phyloP scores from a whole-genome alignment of 345 rosid species.

The Salix brachista region DNA sequence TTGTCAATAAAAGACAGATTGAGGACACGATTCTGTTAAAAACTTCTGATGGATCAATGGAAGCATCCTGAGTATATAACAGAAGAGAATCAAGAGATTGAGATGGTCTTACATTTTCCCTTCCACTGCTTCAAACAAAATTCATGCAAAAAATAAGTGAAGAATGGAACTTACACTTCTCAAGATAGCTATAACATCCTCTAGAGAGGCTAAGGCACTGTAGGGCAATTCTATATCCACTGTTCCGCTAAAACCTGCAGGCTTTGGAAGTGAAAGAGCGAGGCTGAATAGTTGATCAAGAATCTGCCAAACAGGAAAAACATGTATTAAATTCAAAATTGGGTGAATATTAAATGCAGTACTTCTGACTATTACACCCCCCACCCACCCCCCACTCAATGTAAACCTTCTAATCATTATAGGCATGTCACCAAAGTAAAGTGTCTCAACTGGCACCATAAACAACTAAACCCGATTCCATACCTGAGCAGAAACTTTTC shows the following conservation, averaged over 20 bases:
- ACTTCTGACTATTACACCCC: neutral
- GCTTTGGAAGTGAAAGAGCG: constrained; percentile 85
- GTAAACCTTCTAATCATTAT: constrained; percentile 9
- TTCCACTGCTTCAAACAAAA: constrained; percentile 5
- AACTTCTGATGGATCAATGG: constrained; percentile 97
- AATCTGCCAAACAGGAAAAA: constrained; percentile 43
- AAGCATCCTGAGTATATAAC: constrained; percentile 68
- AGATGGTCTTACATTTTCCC: neutral
- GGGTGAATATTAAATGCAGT: constrained; percentile 8
- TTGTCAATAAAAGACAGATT: constrained; percentile 59
- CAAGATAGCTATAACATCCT: constrained; percentile 92
- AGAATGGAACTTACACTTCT: constrained; percentile 59
- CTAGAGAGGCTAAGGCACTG: constrained; percentile 80
- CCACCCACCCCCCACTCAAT: neutral
- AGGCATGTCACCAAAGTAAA: neutral
- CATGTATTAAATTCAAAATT: constrained; percentile 8
- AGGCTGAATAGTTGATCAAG: constrained; percentile 92
- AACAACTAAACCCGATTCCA: constrained; percentile 13
- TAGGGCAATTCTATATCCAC: constrained; percentile 69
- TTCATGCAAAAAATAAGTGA: constrained; percentile 7
- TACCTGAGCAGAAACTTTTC: constrained; percentile 93
- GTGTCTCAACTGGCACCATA: neutral
- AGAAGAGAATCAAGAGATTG: neutral
- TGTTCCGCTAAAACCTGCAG: constrained; percentile 42
- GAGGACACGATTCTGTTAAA: constrained; percentile 89